phyloP scores from a whole-genome alignment of 805 yeast genomes.

The Wickerhamiella occidentalis region DNA sequence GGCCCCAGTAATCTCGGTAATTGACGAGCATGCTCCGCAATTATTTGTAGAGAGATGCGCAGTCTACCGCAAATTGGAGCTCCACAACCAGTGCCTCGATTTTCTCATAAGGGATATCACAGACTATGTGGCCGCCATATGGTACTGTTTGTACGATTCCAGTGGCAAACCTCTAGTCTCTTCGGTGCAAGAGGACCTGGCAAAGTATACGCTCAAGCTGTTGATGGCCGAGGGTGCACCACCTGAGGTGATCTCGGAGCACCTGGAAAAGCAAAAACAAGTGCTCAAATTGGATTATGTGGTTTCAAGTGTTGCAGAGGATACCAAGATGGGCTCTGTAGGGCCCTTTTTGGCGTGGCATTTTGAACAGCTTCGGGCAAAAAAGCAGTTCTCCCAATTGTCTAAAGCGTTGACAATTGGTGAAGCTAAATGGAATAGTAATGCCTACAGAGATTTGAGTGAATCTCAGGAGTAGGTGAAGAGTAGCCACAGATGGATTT shows the following conservation, averaged over 20 bases:
- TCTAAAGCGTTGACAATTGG: constrained; percentile 1
- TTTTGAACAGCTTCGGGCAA: neutral
- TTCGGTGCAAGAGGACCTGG: constrained; percentile 3
- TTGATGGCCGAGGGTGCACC: constrained; percentile 6
- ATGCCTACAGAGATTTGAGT: neutral
- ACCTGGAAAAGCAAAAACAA: constrained; percentile 8
- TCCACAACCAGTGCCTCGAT: constrained; percentile 27
- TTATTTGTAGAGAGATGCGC: constrained; percentile 27
- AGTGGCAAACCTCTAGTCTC: constrained; percentile 4
- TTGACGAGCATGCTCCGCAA: constrained; percentile 21
- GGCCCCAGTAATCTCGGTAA: constrained; percentile 14
- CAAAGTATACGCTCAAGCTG: neutral
- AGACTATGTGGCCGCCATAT: constrained; percentile 28
- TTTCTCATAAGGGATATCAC: constrained; percentile 25
- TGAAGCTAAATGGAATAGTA: neutral
- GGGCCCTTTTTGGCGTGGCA: constrained; percentile 5
- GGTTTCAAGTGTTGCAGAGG: neutral
- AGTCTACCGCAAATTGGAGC: constrained; percentile 25
- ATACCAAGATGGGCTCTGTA: neutral
- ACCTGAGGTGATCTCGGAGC: constrained; percentile 5
- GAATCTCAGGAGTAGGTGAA: too few species aligned
- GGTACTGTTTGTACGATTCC: constrained; percentile 25
- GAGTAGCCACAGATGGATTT: too few species aligned
- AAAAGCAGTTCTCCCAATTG: neutral
- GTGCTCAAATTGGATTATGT: constrained; percentile 3